A percentile compares a stretch with the other conserved stretches of the same genome.
Conservation (phyloP, 768 basidiomycete genomes). For the Tylopilus rubrobrunneus region DNA sequence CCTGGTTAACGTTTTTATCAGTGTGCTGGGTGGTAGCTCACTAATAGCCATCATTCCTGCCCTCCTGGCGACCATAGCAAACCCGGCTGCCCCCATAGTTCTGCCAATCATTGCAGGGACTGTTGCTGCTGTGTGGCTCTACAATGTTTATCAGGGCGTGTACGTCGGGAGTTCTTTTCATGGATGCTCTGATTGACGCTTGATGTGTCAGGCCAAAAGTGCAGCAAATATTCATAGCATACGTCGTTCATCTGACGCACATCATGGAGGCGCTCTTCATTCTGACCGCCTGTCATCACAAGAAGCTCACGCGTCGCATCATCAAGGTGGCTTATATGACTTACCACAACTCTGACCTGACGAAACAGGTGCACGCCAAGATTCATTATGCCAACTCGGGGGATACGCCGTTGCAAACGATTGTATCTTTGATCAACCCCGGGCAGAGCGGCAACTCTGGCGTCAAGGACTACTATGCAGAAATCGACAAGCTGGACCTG, state of each 20-base stretch:
- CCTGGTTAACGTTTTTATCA: not conserved
- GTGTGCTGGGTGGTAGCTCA: not conserved
- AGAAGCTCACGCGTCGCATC: not conserved
- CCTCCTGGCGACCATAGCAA: too few relatives aligned
- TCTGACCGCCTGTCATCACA: not conserved
- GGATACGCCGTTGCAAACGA: not conserved
- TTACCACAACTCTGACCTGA: not conserved
- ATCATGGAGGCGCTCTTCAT: not conserved
- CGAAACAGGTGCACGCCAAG: not conserved
- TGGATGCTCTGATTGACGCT: not conserved
- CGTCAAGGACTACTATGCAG: not conserved
- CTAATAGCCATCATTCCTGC: not conserved
- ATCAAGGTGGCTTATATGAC: not conserved
- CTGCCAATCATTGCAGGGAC: not conserved
- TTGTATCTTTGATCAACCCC: not conserved
- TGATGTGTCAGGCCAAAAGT: not conserved
- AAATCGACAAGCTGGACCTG: not conserved
- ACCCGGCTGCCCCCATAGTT: too few relatives aligned
- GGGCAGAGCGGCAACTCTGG: not conserved
- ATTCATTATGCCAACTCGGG: not conserved
- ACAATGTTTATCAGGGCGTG: not conserved
- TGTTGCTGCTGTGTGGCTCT: not conserved
- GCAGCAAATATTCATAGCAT: not conserved
- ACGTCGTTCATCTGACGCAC: not conserved
- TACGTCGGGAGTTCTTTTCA: not conserved